phyloP scores from a whole-genome alignment of 371 early-diverging fungal genomes.

The Polyrhizophydium stewartii region DNA sequence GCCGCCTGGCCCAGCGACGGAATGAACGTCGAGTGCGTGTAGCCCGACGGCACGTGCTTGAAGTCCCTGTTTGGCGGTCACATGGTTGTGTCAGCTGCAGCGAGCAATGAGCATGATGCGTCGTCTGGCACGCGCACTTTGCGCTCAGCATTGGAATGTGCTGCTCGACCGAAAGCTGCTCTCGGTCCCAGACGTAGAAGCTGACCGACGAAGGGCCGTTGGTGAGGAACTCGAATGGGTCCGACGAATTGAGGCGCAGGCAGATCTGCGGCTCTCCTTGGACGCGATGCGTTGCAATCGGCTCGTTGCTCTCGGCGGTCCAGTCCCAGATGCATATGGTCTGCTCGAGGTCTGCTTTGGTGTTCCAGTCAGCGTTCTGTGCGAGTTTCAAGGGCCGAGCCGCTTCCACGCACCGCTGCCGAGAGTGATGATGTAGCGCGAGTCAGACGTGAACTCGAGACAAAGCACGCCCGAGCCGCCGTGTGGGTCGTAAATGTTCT shows the following conservation, averaged over 20 bases:
- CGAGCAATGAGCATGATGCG: background rate
- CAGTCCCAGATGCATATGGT: constrained; percentile 47
- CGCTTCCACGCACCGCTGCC: constrained; percentile 32
- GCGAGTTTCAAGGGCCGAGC: too few species aligned
- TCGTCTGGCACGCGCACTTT: constrained; percentile 29
- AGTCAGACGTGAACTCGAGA: constrained; percentile 32
- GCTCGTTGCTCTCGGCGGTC: constrained; percentile 32
- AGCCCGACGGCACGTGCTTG: constrained; percentile 28
- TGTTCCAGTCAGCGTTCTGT: background rate
- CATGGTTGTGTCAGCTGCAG: background rate
- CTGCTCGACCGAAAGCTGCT: constrained; percentile 19
- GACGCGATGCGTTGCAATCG: constrained; percentile 18
- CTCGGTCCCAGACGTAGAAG: constrained; percentile 33
- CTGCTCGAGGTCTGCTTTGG: constrained; percentile 11
- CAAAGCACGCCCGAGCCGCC: constrained; percentile 31
- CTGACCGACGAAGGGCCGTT: constrained; percentile 26
- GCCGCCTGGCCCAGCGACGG: constrained; percentile 26
- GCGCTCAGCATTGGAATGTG: constrained; percentile 27
- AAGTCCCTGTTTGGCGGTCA: constrained; percentile 26
- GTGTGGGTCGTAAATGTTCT: constrained; percentile 44
- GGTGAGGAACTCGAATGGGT: constrained; percentile 34
- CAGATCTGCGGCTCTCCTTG: constrained; percentile 35
- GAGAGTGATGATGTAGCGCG: constrained; percentile 35
- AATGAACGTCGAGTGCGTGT: constrained; percentile 33
- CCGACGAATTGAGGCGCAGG: constrained; percentile 32